Conservation (phyloP, 2,329 filamentous ascomycete species). For the Pseudogymnoascus destructans region DNA sequence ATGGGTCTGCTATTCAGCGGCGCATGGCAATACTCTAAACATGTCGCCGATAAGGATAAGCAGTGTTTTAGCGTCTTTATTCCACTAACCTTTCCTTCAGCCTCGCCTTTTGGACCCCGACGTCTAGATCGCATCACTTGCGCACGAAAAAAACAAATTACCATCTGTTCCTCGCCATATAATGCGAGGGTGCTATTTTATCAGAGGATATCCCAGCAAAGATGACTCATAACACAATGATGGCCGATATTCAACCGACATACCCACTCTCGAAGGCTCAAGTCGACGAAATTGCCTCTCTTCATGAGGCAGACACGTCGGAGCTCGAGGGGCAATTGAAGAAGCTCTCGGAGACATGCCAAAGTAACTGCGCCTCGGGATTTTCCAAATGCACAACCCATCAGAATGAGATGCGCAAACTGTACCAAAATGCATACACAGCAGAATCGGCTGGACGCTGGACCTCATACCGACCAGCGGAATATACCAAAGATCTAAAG, state of each 20-base stretch:
- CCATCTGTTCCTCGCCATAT: neutral
- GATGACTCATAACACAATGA: conserved; percentile 4
- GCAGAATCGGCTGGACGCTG: neutral
- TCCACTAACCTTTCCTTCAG: conserved; percentile 5
- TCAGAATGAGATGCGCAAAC: conserved; percentile 3
- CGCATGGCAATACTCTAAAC: neutral
- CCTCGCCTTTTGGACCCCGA: neutral
- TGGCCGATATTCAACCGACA: neutral
- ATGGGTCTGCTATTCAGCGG: neutral
- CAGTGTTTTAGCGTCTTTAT: neutral
- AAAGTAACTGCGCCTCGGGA: neutral
- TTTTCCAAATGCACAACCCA: neutral
- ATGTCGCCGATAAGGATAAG: neutral
- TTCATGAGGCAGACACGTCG: conserved; percentile 1
- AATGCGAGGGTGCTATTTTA: neutral
- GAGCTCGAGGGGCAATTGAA: neutral
- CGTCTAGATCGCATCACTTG: conserved; percentile 3
- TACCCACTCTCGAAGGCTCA: neutral
- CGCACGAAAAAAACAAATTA: neutral
- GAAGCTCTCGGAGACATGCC: neutral
- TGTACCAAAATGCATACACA: neutral
- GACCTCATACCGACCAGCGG: neutral
- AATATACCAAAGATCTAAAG: neutral
- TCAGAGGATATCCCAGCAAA: neutral
- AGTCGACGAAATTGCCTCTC: neutral